Evolutionary conservation across 768 basidiomycete species (phyloP).

Genomic region (Mycena venus): DNA sequence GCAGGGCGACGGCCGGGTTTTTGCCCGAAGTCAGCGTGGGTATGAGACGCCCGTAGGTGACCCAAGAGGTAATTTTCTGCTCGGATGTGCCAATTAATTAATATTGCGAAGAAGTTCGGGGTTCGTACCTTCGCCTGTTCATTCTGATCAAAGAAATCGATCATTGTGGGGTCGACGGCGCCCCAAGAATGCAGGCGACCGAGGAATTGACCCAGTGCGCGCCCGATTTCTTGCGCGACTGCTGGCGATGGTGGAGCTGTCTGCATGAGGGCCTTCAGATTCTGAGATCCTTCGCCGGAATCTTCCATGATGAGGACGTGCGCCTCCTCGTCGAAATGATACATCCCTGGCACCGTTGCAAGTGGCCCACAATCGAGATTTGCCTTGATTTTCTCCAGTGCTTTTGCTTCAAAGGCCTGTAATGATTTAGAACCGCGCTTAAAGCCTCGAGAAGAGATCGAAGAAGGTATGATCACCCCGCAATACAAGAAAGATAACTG

Average conservation of each 20-base stretch:
- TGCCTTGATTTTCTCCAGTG: constrained; percentile 47
- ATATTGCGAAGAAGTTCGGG: no score
- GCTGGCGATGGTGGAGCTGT: constrained; percentile 44
- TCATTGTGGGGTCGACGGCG: constrained; percentile 39
- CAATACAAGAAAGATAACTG: not conserved
- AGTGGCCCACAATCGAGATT: constrained; percentile 37
- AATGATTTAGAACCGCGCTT: no score
- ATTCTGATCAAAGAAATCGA: constrained; percentile 54
- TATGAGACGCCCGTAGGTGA: constrained; percentile 60
- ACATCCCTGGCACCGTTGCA: constrained; percentile 54
- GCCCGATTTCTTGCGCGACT: constrained; percentile 61
- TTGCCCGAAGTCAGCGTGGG: constrained; percentile 46
- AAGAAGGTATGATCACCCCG: no score
- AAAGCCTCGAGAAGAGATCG: no score
- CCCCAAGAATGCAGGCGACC: constrained; percentile 64
- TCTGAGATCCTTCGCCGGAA: constrained; percentile 43
- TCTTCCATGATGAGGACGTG: constrained; percentile 66
- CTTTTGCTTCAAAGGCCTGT: constrained; percentile 43
- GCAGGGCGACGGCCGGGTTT: constrained; percentile 50
- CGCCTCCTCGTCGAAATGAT: constrained; percentile 54
- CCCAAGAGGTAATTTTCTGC: constrained; percentile 42
- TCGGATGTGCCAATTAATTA: no score
- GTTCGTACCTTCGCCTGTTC: constrained; percentile 50
- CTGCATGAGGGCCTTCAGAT: constrained; percentile 56
- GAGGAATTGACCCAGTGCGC: constrained; percentile 67